Conservation (phyloP, 768 basidiomycete species). For the Fomitopsis serialis region DNA sequence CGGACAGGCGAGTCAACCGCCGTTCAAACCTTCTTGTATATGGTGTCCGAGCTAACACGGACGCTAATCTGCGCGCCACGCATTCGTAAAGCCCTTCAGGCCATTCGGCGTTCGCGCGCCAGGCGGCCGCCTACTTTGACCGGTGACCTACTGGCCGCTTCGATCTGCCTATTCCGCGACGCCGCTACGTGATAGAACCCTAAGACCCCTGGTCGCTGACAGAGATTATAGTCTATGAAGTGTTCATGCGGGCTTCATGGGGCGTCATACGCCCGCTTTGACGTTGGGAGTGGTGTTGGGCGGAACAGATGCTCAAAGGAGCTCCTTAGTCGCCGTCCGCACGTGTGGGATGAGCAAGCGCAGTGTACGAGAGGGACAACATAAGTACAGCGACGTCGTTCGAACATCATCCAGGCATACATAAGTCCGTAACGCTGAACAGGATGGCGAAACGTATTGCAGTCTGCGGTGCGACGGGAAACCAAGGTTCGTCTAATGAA, state of each 20-base stretch:
- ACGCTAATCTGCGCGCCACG: too few relatives aligned
- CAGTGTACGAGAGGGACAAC: neutral
- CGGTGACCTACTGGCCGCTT: neutral
- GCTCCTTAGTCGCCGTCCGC: neutral
- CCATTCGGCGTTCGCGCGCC: neutral
- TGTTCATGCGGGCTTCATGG: neutral
- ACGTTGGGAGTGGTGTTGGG: neutral
- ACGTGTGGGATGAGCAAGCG: neutral
- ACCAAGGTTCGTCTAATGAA: conserved; percentile 8
- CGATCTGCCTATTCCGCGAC: neutral
- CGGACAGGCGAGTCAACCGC: neutral
- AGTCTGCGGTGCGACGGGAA: conserved; percentile 14
- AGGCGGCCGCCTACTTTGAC: neutral
- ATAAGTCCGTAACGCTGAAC: neutral
- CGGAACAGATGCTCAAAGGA: neutral
- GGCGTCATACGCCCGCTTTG: neutral
- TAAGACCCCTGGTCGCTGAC: neutral
- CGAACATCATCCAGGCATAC: neutral
- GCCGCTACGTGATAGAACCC: neutral
- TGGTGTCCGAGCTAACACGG: neutral
- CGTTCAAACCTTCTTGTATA: neutral
- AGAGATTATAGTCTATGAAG: neutral
- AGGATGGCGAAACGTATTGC: conserved; percentile 13
- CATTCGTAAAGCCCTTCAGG: neutral
- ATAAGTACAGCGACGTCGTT: neutral